phyloP scores from a whole-genome alignment of 1,284 basidiomycete species.

The Ganoderma meredithae region DNA sequence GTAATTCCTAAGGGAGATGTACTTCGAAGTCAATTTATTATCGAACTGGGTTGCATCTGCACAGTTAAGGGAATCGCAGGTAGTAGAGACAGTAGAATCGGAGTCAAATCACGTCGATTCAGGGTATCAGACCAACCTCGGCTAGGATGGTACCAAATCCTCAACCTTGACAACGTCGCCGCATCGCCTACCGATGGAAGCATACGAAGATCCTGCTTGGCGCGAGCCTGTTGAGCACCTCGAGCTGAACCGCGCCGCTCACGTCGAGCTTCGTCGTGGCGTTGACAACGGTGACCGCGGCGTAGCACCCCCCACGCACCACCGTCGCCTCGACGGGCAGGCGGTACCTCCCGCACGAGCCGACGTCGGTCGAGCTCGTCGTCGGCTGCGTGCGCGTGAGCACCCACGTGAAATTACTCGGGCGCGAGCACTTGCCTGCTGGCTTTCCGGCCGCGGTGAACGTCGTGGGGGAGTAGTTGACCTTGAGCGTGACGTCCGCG shows the following conservation, averaged over 20 bases:
- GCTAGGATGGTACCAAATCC: background rate
- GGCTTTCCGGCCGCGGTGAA: conserved; percentile 33
- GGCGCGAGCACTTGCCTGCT: conserved; percentile 41
- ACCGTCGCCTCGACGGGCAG: conserved; percentile 43
- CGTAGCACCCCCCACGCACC: conserved; percentile 48
- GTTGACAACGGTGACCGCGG: conserved; percentile 55
- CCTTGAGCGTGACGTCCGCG: conserved; percentile 51
- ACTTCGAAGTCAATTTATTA: background rate
- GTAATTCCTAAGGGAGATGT: no score
- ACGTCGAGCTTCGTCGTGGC: conserved; percentile 54
- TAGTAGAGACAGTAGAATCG: background rate
- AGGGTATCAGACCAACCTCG: background rate
- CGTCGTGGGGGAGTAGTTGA: conserved; percentile 54
- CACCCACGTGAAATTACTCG: conserved; percentile 51
- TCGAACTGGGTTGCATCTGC: background rate
- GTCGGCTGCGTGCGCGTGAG: conserved; percentile 50
- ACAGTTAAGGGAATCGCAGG: background rate
- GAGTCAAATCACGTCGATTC: background rate
- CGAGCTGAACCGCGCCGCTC: conserved; percentile 46
- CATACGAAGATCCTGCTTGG: conserved; percentile 13
- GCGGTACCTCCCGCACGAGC: conserved; percentile 49
- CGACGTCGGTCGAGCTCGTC: conserved; percentile 46
- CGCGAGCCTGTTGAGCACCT: conserved; percentile 46
- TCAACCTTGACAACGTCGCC: background rate
- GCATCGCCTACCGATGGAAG: conserved; percentile 8